phyloP scores from a whole-genome alignment of 2,329 filamentous ascomycete species.

The Mycocentrospora acerina region DNA sequence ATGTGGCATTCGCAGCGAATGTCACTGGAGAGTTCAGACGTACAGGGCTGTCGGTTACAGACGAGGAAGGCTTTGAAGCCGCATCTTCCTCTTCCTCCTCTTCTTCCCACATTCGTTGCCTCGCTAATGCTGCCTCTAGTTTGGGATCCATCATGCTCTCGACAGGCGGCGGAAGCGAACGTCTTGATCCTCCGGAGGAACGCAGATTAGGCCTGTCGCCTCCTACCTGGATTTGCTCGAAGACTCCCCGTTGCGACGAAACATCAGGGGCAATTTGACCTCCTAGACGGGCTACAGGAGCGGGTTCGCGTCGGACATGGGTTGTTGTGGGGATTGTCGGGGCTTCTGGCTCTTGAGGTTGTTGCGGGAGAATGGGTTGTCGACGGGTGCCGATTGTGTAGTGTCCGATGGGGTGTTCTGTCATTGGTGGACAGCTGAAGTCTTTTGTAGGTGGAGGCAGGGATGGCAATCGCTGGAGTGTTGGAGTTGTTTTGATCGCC shows the following conservation, averaged over 20 bases:
- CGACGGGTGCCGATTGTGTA: conserved; percentile 22
- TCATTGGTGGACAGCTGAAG: conserved; percentile 17
- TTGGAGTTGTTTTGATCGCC: not conserved
- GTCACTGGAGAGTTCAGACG: not conserved
- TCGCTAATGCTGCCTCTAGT: conserved; percentile 12
- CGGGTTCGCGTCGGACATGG: conserved; percentile 9
- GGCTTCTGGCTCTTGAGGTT: conserved; percentile 20
- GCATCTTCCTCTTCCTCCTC: conserved; percentile 6
- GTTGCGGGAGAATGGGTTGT: conserved; percentile 23
- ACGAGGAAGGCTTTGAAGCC: conserved; percentile 12
- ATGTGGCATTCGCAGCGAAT: not conserved
- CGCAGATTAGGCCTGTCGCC: conserved; percentile 4
- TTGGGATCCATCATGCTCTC: conserved; percentile 6
- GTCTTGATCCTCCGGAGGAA: conserved; percentile 2
- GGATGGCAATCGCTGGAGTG: conserved; percentile 9
- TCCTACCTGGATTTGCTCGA: conserved; percentile 1
- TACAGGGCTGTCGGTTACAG: conserved; percentile 3
- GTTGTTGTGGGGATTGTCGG: conserved; percentile 3
- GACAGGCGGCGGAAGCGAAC: conserved; percentile 4
- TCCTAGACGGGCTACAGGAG: conserved; percentile 19
- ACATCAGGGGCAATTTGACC: not conserved
- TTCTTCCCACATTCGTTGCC: conserved; percentile 9
- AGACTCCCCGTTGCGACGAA: conserved; percentile 1
- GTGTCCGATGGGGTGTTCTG: conserved; percentile 20
- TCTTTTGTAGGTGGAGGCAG: conserved; percentile 11